phyloP scores from a whole-genome alignment of 352 stramenopile genomes.

The Hyaloperonospora brassicae region DNA sequence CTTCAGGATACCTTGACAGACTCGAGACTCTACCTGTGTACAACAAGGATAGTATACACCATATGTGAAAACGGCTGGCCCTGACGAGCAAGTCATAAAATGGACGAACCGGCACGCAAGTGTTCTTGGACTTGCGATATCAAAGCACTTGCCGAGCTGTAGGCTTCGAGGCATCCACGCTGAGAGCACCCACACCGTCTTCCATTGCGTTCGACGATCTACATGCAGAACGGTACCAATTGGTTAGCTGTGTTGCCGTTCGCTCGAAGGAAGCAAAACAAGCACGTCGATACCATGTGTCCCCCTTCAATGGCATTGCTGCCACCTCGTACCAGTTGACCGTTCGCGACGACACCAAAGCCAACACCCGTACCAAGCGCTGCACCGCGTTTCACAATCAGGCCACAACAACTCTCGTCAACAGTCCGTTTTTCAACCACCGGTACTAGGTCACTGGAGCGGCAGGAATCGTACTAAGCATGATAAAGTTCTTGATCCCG shows the following conservation, averaged over 20 bases:
- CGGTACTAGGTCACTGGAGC: not conserved
- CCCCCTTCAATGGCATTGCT: constrained; percentile 69
- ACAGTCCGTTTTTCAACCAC: not conserved
- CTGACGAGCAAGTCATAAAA: not conserved
- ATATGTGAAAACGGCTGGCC: not conserved
- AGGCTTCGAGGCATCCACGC: constrained; percentile 67
- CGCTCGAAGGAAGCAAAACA: constrained; percentile 49
- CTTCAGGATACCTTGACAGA: constrained; percentile 31
- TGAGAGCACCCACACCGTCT: constrained; percentile 66
- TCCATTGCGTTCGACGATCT: constrained; percentile 82
- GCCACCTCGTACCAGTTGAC: constrained; percentile 56
- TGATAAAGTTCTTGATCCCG: constrained; percentile 64
- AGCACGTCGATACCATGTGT: constrained; percentile 69
- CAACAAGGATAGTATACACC: not conserved
- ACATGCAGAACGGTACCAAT: constrained; percentile 1
- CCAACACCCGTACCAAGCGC: constrained; percentile 72
- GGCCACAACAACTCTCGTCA: not conserved
- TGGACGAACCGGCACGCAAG: constrained; percentile 37
- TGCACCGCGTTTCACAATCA: constrained; percentile 11
- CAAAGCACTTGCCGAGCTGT: constrained; percentile 62
- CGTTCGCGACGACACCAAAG: constrained; percentile 56
- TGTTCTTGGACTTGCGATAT: constrained; percentile 59
- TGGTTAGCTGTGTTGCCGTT: constrained; percentile 12
- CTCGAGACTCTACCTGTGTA: constrained; percentile 37
- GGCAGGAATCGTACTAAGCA: constrained; percentile 49